Base-by-base conservation (phyloP, 768 basidiomycete genomes). In the Phlegmacium glaucopus region DNA sequence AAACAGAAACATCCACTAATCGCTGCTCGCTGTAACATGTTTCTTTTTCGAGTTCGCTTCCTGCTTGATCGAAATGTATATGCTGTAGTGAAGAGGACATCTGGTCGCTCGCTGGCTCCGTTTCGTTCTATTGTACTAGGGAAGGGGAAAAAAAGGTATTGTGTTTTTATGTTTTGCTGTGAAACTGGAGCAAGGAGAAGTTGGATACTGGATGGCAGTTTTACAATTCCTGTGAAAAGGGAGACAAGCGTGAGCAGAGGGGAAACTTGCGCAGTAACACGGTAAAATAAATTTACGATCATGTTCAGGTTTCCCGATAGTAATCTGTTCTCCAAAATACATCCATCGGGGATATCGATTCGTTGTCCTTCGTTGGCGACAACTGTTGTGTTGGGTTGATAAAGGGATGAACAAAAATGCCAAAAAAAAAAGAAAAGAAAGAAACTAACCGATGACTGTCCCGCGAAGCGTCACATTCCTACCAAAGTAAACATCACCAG, bases 401-500 rank as follows among this genome's bases (percentile, higher is more conserved):
- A 7, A 17, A 11, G n/a, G 29, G 25, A 38, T n/a, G 36, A 17
- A 15, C 22, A 2, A 6, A 5, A 15, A 34, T 25, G 13, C 26
- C 18, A 9, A 9, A 39, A 28, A n/a, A n/a, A n/a, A n/a, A n/a
- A n/a, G n/a, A n/a, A n/a, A n/a, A n/a, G n/a, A n/a, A n/a, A 13
- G 39, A 25, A 16, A 53, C 62, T 11, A 45, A 80, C 82, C 78
- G 56, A 95, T 94, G 59, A 94, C 92, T 28, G 93, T 95, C 6
- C 93, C 92, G 22, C 87, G 82, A 39, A 95, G 76, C 18, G 87
- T 89, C 27, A 91, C 84, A 59, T 87, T 87, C 49, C 86, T 82
- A 16, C 92, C 92, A 65, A 95, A 93, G 73, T 84, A 82, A 28
- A 94, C 90, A 64, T 94, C 90, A 34, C 91, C 93, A 35, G 88